Percentiles rank a stretch among this genome's conserved stretches.
Conservation (phyloP, 2,329 filamentous ascomycete genomes). For the Ascocoryne sarcoides region DNA sequence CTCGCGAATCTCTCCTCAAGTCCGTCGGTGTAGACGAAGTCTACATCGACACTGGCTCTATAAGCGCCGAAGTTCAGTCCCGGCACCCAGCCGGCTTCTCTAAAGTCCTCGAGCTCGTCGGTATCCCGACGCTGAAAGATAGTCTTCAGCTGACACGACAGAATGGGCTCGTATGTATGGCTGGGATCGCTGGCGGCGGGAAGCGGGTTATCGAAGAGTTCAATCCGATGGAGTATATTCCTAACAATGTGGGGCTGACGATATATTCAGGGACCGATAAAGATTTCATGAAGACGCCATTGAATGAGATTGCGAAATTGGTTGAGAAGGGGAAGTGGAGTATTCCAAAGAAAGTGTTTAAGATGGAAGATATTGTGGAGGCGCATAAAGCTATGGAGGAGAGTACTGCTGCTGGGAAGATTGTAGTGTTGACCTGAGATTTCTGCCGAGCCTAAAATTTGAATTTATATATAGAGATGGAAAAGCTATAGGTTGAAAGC, state of each 20-base stretch:
- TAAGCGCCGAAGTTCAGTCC: slow-evolving; percentile 31
- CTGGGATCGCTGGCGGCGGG: slow-evolving; percentile 24
- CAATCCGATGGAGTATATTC: slow-evolving; percentile 34
- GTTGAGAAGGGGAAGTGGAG: slow-evolving; percentile 32
- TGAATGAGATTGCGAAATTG: slow-evolving; percentile 31
- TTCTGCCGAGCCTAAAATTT: too few species aligned
- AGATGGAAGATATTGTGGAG: slow-evolving; percentile 36
- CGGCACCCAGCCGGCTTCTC: slow-evolving; percentile 25
- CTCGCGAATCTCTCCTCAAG: slow-evolving; percentile 30
- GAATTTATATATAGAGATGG: too few species aligned
- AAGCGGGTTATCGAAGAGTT: slow-evolving; percentile 31
- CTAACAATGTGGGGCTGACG: slow-evolving; percentile 32
- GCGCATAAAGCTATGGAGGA: slow-evolving; percentile 37
- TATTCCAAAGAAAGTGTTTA: slow-evolving; percentile 33
- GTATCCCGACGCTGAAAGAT: slow-evolving; percentile 34
- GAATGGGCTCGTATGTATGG: slow-evolving; percentile 36
- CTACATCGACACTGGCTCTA: slow-evolving; percentile 34
- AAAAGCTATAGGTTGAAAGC: too few species aligned
- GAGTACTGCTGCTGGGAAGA: slow-evolving; percentile 35
- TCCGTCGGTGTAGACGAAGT: slow-evolving; percentile 34
- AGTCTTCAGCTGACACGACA: slow-evolving; percentile 31
- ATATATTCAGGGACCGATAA: slow-evolving; percentile 30
- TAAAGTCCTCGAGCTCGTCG: slow-evolving; percentile 39
- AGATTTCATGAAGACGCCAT: slow-evolving; percentile 34
- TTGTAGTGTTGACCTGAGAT: slow-evolving; percentile 31